phyloP scores from a whole-genome alignment of 2,329 filamentous ascomycete genomes.

The Chaetomiaceae sp. region DNA sequence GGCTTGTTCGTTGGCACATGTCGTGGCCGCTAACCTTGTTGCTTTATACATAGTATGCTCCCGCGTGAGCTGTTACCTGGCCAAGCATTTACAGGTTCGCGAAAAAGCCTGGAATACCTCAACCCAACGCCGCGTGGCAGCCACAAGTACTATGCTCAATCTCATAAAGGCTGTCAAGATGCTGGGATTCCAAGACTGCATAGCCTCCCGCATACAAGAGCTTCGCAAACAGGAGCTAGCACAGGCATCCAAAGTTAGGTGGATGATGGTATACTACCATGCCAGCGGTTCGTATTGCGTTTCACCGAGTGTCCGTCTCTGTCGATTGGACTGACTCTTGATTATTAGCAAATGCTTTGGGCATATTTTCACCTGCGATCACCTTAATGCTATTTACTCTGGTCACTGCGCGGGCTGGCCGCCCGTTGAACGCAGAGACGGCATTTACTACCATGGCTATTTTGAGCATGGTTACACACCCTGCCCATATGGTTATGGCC shows the following conservation, averaged over 20 bases:
- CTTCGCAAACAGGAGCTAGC: conserved; percentile 34
- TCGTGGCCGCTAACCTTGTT: neutral
- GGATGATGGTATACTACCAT: conserved; percentile 40
- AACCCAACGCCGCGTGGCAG: conserved; percentile 38
- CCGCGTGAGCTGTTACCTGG: conserved; percentile 39
- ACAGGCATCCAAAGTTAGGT: conserved; percentile 33
- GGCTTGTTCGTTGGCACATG: too few species aligned
- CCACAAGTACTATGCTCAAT: conserved; percentile 33
- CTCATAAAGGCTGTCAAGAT: conserved; percentile 41
- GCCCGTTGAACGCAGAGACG: conserved; percentile 32
- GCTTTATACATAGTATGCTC: conserved; percentile 36
- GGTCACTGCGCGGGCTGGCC: conserved; percentile 24
- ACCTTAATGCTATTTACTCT: conserved; percentile 36
- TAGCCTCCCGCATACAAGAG: conserved; percentile 24
- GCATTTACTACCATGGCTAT: conserved; percentile 40
- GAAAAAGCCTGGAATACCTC: conserved; percentile 40
- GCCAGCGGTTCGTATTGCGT: conserved; percentile 34
- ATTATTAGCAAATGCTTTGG: conserved; percentile 37
- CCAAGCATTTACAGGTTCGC: conserved; percentile 32
- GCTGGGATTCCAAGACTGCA: conserved; percentile 32
- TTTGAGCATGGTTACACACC: conserved; percentile 38
- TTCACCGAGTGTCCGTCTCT: too few species aligned
- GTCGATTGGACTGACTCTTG: neutral
- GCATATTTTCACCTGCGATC: conserved; percentile 39
- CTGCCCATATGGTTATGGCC: conserved; percentile 43